Evolutionary conservation across 176 grass and related monocot genomes (phyloP).

Genomic region (Triticum turgidum): DNA sequence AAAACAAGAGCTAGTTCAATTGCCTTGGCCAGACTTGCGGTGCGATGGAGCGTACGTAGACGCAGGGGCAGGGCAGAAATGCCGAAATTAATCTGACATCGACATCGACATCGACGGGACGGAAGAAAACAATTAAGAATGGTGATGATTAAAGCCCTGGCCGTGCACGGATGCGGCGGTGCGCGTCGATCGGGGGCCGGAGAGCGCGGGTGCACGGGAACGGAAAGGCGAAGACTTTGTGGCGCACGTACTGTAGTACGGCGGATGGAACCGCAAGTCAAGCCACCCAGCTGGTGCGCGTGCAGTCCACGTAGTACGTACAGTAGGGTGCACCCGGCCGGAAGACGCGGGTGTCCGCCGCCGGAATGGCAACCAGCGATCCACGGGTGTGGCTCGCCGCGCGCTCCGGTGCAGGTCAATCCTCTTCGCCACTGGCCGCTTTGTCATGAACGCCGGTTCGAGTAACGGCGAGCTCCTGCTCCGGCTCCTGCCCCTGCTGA

Average conservation of each 20-base stretch:
- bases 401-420: not conserved
- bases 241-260: not conserved
- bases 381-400: not conserved
- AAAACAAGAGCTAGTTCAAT: too few species aligned
- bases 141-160: not conserved
- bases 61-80: too few species aligned
- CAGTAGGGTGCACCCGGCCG: not conserved
- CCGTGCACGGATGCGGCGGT: not conserved
- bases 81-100: too few species aligned
- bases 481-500: too few species aligned
- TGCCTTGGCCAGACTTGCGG: not conserved
- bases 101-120: not conserved
- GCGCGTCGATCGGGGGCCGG: not conserved
- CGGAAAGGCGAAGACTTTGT: constrained; percentile 7
- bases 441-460: not conserved
- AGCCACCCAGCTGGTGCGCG: not conserved
- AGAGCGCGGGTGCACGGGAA: not conserved
- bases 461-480: not conserved
- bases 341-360: not conserved
- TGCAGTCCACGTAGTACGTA: not conserved
- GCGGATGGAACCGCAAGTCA: not conserved
- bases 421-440: not conserved
- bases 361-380: not conserved
- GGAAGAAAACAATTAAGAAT: too few species aligned
- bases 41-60: too few species aligned